Percentiles rank a stretch among this genome's conserved stretches.
These are phyloP conservation scores for Globisporangium viniferum DNA, from an alignment of 352 stramenopile species.

Conservation along the genomic window DNA sequence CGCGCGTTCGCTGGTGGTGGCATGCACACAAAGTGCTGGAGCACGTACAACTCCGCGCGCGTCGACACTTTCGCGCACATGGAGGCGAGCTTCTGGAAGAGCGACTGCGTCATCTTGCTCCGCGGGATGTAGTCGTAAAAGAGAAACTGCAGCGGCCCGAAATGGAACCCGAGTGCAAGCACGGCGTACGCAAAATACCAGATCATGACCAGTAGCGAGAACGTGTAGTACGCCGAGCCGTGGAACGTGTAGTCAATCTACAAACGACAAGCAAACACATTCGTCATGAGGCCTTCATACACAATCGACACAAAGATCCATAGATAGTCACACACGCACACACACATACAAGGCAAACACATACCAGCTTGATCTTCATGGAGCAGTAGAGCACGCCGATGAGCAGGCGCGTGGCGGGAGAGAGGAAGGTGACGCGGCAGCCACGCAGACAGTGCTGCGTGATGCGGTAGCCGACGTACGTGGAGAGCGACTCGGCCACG, in stretches of 20 bases:
- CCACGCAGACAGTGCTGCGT: slow-evolving; percentile 72
- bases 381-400: slow-evolving; percentile 72
- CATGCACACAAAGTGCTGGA: slow-evolving; percentile 50
- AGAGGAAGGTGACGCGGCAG: slow-evolving; percentile 62
- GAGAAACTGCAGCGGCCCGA: slow-evolving; percentile 71
- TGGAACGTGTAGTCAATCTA: slow-evolving; percentile 83
- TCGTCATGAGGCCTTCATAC: not conserved
- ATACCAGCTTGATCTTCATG: slow-evolving; percentile 74
- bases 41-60: slow-evolving; percentile 48
- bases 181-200: slow-evolving; percentile 66
- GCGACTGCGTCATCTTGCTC: slow-evolving; percentile 50
- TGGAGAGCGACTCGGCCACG: slow-evolving; percentile 68
- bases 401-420: slow-evolving; percentile 53
- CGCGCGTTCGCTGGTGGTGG: slow-evolving; percentile 22
- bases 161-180: slow-evolving; percentile 76
- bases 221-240: slow-evolving; percentile 60
- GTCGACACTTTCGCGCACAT: slow-evolving; percentile 37
- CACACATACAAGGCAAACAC: not conserved
- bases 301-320: slow-evolving; percentile 1
- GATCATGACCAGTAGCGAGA: slow-evolving; percentile 59
- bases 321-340: slow-evolving; percentile 7
- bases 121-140: slow-evolving; percentile 70
- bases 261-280: slow-evolving; percentile 1
- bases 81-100: slow-evolving; percentile 38
- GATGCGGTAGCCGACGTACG: slow-evolving; percentile 79